phyloP scores from a whole-genome alignment of 768 basidiomycete species.

The Inosperma sp. region DNA sequence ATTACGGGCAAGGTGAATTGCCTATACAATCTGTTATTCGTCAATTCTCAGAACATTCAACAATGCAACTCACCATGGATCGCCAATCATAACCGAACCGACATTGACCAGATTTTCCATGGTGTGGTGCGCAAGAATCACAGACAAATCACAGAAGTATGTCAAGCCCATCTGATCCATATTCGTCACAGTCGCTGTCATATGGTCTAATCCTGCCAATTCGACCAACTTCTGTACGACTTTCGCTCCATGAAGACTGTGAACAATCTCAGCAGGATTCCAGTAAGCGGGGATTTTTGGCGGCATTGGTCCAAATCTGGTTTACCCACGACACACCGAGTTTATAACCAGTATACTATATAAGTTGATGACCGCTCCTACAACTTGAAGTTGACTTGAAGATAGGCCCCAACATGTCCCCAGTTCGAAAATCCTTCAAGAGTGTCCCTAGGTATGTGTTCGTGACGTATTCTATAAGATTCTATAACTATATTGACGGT shows the following conservation, averaged over 20 bases:
- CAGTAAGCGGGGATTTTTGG: too few relatives aligned
- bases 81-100: conserved; percentile 1
- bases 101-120: not conserved
- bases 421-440: too few relatives aligned
- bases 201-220: conserved; percentile 4
- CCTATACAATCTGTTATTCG: not conserved
- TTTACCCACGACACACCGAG: not conserved
- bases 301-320: not conserved
- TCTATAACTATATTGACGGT: too few relatives aligned
- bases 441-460: too few relatives aligned
- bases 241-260: not conserved
- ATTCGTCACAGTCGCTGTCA: not conserved
- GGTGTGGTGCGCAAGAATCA: not conserved
- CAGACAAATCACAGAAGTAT: conserved; percentile 12
- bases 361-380: too few relatives aligned
- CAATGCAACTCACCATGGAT: not conserved
- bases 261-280: not conserved
- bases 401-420: too few relatives aligned
- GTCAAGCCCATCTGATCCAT: conserved; percentile 11
- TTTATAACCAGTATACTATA: too few relatives aligned
- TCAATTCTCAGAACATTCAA: not conserved
- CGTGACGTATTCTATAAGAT: too few relatives aligned
- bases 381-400: too few relatives aligned
- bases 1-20: not conserved
- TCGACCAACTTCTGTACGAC: conserved; percentile 2